phyloP scores from a whole-genome alignment of 352 stramenopile species.

The Phytopythium boreale region DNA sequence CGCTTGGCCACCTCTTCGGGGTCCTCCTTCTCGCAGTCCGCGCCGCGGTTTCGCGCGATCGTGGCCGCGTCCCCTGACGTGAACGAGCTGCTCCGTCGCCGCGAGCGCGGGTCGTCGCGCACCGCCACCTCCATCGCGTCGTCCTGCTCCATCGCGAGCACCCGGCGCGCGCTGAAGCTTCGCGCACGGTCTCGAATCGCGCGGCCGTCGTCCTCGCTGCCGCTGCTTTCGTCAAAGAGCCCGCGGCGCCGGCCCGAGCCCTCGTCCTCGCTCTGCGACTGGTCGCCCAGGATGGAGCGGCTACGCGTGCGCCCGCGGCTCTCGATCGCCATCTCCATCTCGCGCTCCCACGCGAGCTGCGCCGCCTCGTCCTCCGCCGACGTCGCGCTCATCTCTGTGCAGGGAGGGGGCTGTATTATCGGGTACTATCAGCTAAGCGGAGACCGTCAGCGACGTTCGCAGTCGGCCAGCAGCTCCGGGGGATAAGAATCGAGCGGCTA shows the following conservation, averaged over 20 bases:
- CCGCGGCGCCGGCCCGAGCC: conserved; percentile 8
- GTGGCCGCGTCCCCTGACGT: conserved; percentile 27
- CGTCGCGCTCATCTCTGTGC: conserved; percentile 2
- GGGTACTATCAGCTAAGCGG: neutral
- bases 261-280: conserved; percentile 19
- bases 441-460: neutral
- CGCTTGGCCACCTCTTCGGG: conserved; percentile 56
- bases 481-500: neutral
- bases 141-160: conserved; percentile 27
- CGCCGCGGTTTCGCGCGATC: conserved; percentile 6
- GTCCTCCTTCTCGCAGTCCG: conserved; percentile 16
- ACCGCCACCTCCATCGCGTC: conserved; percentile 1
- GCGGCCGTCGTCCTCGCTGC: conserved; percentile 19
- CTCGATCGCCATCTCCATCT: conserved; percentile 81
- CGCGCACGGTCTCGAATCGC: conserved; percentile 27
- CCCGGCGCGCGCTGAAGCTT: conserved; percentile 48
- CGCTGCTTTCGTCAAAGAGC: conserved; percentile 8
- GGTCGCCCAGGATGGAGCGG: conserved; percentile 72
- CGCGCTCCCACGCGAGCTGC: conserved; percentile 64
- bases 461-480: neutral
- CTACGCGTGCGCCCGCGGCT: conserved; percentile 70
- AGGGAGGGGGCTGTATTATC: neutral
- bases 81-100: conserved; percentile 69
- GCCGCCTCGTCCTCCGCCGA: conserved; percentile 37
- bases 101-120: conserved; percentile 3